Evolutionary conservation across 176 grass and related monocot genomes (phyloP).

Genomic region (Stipa capillata): DNA sequence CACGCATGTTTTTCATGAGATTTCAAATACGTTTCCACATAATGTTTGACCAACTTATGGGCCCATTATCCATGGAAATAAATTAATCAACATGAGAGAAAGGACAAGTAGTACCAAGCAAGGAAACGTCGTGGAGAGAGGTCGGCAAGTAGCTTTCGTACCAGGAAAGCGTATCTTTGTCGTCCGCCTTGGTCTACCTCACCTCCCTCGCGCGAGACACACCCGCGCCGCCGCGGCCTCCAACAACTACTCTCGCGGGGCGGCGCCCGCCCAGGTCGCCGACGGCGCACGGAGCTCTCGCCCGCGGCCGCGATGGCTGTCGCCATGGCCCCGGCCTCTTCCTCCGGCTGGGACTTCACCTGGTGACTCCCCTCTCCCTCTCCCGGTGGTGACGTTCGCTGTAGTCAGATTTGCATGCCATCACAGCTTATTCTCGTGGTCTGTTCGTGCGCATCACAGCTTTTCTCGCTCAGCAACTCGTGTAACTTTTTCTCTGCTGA

Average conservation of each 20-base stretch:
- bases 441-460: neutral
- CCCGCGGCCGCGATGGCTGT: neutral
- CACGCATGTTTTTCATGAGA: no score
- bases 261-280: no score
- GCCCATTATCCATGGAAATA: no score
- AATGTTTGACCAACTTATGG: no score
- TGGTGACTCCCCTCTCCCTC: slow-evolving; percentile 9
- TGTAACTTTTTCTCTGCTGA: neutral
- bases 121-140: no score
- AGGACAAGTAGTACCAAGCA: no score
- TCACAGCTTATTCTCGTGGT: neutral
- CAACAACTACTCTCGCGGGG: neutral
- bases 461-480: neutral
- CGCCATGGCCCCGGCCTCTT: neutral
- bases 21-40: no score
- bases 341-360: slow-evolving; percentile 36
- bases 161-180: neutral
- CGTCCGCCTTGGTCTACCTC: neutral
- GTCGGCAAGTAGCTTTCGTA: no score
- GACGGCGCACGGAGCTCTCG: neutral
- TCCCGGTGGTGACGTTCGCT: neutral
- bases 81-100: no score
- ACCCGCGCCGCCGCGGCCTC: neutral
- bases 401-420: neutral
- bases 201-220: neutral